These are phyloP conservation scores for Scorias spongiosa DNA, from an alignment of 2,329 filamentous ascomycete genomes.

Conservation along the genomic window DNA sequence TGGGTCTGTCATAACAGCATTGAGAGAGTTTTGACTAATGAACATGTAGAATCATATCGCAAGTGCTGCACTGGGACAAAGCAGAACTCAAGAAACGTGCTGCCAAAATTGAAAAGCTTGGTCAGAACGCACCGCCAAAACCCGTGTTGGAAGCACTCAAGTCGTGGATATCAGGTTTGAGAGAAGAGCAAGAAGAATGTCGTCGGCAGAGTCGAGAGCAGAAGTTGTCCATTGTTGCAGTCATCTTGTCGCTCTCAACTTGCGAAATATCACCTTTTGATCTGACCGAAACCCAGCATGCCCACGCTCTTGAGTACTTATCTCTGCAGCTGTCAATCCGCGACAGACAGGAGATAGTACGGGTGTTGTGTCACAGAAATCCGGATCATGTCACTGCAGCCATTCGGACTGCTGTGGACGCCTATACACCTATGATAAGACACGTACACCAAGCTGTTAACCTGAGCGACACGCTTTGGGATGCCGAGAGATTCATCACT, in stretches of 20 bases:
- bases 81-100: slow-evolving; percentile 51
- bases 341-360: slow-evolving; percentile 57
- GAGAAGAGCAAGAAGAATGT: slow-evolving; percentile 42
- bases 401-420: slow-evolving; percentile 47
- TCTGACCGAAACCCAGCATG: slow-evolving; percentile 46
- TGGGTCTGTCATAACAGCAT: slow-evolving; percentile 9
- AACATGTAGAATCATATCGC: slow-evolving; percentile 49
- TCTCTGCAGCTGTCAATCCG: slow-evolving; percentile 54
- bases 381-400: slow-evolving; percentile 60
- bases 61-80: slow-evolving; percentile 58
- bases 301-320: slow-evolving; percentile 53
- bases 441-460: slow-evolving; percentile 56
- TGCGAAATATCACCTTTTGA: slow-evolving; percentile 19
- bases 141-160: slow-evolving; percentile 47
- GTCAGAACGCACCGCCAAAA: slow-evolving; percentile 42
- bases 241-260: slow-evolving; percentile 45
- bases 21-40: not conserved
- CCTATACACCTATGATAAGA: slow-evolving; percentile 62
- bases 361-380: slow-evolving; percentile 48
- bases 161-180: slow-evolving; percentile 36
- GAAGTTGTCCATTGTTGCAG: slow-evolving; percentile 47
- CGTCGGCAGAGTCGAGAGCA: slow-evolving; percentile 40
- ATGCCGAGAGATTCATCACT: slow-evolving; percentile 52
- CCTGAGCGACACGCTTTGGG: slow-evolving; percentile 51
- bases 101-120: slow-evolving; percentile 45